Base-by-base conservation (phyloP, 2,329 filamentous ascomycete species). In the Samsoniella hepiali region DNA sequence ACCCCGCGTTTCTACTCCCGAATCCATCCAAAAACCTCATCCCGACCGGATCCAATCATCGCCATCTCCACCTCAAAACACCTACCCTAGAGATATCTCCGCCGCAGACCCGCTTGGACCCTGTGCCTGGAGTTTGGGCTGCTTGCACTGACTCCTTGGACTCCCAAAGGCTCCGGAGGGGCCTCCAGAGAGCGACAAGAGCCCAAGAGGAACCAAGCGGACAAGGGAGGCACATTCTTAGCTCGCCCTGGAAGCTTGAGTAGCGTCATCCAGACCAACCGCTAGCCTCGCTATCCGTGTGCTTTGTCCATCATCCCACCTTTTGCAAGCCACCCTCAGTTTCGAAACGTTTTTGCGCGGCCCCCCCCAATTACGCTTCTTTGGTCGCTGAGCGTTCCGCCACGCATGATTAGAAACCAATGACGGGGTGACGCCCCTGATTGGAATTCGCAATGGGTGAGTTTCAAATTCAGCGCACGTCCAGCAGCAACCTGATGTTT, bases 341-440 rank as follows among this genome's bases (percentile, higher is more conserved):
- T 47, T 54, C 36, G 27, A 51, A 51, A 42, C 58, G 31, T 42
- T 55, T 34, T 54, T 13, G 58, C 42, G 38, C 51, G 42, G 7
- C 31, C 7, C 34, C 44, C 40, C 34, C 31, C 50, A 49, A 56
- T 47, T 53, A 50, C 51, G n/a, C 40, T 10, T 40, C 42, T 22
- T 29, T 27, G 31, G 51, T 49, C 44, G 38, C 51, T 56, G 51
- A 56, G 42, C 60, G 60, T 51, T 22, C 53, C 42, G 60, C 60
- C 60, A 42, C 60, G 60, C 60, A 62, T 62, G 60, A 62, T 31
- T 31, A 34, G 53, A 56, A 27, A 47, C 53, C 42, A 57, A 62
- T 62, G 60, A 62, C 51, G 51, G 60, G 60, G 60, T 62, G 22
- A 45, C 32, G 34, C 60, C 60, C 60, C 60, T 62, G 60, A 56